Conservation (phyloP, 495 filamentous ascomycete species). For the Annulohypoxylon moriforme region DNA sequence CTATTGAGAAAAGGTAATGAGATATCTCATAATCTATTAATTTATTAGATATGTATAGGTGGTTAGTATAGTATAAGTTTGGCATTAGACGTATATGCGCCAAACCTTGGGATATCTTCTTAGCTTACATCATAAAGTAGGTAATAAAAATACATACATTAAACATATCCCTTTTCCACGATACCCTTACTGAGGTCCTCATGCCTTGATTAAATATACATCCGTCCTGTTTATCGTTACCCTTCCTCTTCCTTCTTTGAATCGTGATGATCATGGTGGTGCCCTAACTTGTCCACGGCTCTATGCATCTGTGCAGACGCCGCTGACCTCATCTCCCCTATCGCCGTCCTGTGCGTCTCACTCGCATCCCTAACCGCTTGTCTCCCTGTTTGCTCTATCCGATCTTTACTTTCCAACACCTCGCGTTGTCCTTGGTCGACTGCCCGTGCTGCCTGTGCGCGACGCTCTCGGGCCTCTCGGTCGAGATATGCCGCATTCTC, state of each 20-base stretch:
- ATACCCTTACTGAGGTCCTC: not conserved
- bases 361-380: constrained; percentile 24
- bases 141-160: constrained; percentile 7
- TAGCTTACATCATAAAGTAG: too few relatives aligned
- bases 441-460: constrained; percentile 22
- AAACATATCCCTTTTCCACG: not conserved
- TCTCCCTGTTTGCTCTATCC: constrained; percentile 17
- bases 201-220: not conserved
- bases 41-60: not conserved
- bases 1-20: too few relatives aligned
- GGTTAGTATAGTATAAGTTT: not conserved
- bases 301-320: constrained; percentile 28
- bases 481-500: constrained; percentile 21
- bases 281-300: constrained; percentile 29
- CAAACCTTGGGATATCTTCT: constrained; percentile 25
- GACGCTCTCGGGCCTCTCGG: constrained; percentile 30
- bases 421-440: constrained; percentile 26
- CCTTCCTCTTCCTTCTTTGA: constrained; percentile 17
- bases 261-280: constrained; percentile 37
- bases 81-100: constrained; percentile 6
- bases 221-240: not conserved
- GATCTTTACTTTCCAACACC: constrained; percentile 10
- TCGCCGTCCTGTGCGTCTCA: constrained; percentile 27
- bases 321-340: constrained; percentile 29
- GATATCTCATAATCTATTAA: not conserved